Evolutionary conservation across 164 flowering plant species (phyloP), one percentile per base, ranked within the genome.

Genomic region (Dillenia turbinata): DNA sequence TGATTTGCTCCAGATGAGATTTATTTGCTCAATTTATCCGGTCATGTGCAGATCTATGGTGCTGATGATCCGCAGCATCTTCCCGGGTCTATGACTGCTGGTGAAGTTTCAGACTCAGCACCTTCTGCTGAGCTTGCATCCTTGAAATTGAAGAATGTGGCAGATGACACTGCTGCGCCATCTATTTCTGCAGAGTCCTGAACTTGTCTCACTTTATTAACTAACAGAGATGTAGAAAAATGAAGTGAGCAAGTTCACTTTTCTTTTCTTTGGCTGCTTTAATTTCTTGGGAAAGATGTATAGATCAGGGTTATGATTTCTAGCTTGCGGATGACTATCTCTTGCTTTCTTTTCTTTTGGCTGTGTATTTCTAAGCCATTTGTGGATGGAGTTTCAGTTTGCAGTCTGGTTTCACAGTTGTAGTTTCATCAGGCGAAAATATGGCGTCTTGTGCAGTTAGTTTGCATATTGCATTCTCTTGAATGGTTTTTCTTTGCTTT

Each of bases 11-110:
- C 12, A 11, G 9, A 3, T n/a, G 9, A 59, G 52, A 5, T 46
- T 43, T 66, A n/a, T 47, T 56, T 67, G 1, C 9, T 53, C 26
- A 48, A 33, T 33, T 33, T 33, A 5, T 33, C 40, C 40, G 7
- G 40, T 33, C 40, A 15, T 51, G 9, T 62, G 59, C 77, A 69
- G 78, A 47, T 47, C 52, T 52, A 63, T 19, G 26, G 56, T 26
- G 59, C n/a, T 47, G 78, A 77, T 47, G 59, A 53, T 62, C 46
- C 66, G 15, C 73, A 71, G 65, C 61, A 44, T 33, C 87, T 80
- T 48, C 83, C 84, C 3, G 82, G 78, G 46, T 64, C 77, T 22
- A 61, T 83, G 66, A 82, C 75, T 64, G 75, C 78, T 63, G 79
- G 83, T 5, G 81, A 80, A 19, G 69, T 77, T 15, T 61, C 79